Percentiles rank a stretch among this genome's conserved stretches.
Evolutionary conservation across 768 basidiomycete species (phyloP).

Genomic region (Mycena sanguinolenta): DNA sequence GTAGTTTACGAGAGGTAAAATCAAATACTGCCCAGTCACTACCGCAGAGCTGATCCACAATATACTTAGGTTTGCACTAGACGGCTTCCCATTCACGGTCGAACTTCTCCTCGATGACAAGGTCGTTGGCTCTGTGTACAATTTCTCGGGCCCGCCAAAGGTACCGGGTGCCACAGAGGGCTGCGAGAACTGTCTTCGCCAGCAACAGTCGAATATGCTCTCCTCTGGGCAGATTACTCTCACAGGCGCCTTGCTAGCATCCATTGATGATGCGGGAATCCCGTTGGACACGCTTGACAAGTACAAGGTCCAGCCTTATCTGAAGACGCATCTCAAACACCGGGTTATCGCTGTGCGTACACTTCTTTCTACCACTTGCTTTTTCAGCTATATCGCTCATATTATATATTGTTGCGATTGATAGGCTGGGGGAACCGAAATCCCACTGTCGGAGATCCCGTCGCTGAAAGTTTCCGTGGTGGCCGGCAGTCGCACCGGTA

Average conservation of each 20-base stretch:
- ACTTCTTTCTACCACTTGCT: neutral
- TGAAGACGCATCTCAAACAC: conserved; percentile 1
- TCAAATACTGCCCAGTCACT: neutral
- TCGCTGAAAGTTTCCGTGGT: conserved; percentile 1
- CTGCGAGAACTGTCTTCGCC: conserved; percentile 5
- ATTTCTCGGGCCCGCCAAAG: neutral
- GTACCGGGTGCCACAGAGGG: no score
- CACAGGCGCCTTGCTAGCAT: conserved; percentile 6
- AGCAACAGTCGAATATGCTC: conserved; percentile 1
- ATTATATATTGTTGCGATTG: neutral
- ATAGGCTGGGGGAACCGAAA: conserved; percentile 4
- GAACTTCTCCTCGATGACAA: neutral
- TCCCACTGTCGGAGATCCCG: neutral
- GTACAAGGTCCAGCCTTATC: neutral
- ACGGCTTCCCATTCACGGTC: neutral
- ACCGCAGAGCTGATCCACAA: neutral
- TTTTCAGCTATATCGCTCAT: neutral
- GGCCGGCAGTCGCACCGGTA: neutral
- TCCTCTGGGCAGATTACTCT: conserved; percentile 5
- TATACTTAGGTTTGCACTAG: neutral
- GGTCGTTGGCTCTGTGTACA: conserved; percentile 4
- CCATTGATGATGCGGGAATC: neutral
- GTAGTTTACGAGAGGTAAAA: conserved; percentile 3
- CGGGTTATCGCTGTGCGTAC: no score
- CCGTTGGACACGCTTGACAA: conserved; percentile 4